Evolutionary conservation across 2,329 filamentous ascomycete species (phyloP), one percentile per base, ranked within the genome.

Genomic region (Cladosporium colombiae): DNA sequence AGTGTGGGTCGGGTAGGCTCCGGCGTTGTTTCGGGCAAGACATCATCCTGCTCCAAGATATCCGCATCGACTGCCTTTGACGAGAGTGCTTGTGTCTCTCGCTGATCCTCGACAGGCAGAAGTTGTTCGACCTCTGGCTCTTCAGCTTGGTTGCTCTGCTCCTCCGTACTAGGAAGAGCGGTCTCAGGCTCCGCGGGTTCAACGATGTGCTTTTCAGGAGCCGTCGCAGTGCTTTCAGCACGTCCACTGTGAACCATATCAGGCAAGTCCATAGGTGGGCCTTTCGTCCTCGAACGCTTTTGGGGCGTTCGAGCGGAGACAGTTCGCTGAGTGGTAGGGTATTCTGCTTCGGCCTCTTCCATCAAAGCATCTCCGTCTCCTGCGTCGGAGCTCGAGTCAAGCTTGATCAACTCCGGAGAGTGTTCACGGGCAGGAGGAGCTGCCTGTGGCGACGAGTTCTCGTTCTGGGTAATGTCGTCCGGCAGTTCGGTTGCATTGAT

Each of bases 321-420:
- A 16, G 44, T 1, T 18, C 23, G 16, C 3, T 55, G 46, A 5
- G 3, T 13, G 1, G 31, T 46, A 27, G 29, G 21, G 7, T 56
- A 18, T 7, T 46, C 21, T 13, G 10, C 2, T 10, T 21, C 18
- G 16, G 23, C 25, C 23, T 31, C n/a, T 56, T 56, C 61, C 13
- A 46, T 14, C 7, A 11, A 10, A 0, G 16, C 31, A 6, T 29
- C 65, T 31, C 68, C 71, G 65, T 72, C 69, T 69, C 74, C 68
- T 33, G 66, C 67, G 58, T 70, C 69, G 23, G 63, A 64, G 57
- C 72, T 69, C 55, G 68, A 71, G 18, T 68, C 68, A 66, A 76
- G 70, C 64, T 73, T 68, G 46, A 72, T 69, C 18, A 70, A 66
- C 52, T 69, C 68, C 10, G 64, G 52, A 5, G 52, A 55, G 27